These are phyloP conservation scores for Saccharomycopsis sp. DNA, from an alignment of 805 yeast genomes.

Conservation along the genomic window DNA sequence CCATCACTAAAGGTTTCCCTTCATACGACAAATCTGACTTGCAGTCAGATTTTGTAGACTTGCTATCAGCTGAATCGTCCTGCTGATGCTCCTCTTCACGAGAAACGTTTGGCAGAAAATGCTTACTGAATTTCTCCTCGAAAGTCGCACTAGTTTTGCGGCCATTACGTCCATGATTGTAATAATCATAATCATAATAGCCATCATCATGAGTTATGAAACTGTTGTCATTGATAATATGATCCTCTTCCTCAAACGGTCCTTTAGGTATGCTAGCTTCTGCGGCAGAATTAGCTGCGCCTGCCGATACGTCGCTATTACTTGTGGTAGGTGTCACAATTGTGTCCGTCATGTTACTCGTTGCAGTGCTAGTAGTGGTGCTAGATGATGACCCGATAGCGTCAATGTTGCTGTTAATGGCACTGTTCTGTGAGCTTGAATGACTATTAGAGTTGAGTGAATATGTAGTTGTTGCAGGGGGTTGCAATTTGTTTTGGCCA, in stretches of 20 bases:
- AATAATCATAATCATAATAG: background rate
- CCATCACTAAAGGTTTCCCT: background rate
- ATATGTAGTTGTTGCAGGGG: background rate
- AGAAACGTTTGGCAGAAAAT: background rate
- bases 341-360: background rate
- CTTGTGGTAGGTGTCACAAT: background rate
- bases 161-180: background rate
- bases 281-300: background rate
- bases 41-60: background rate
- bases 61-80: background rate
- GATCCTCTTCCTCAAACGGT: background rate
- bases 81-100: background rate
- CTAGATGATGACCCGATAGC: background rate
- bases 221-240: background rate
- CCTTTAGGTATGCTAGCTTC: background rate
- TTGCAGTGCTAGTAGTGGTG: background rate
- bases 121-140: background rate
- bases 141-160: background rate
- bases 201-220: background rate
- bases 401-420: background rate
- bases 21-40: background rate
- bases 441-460: background rate
- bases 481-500: background rate
- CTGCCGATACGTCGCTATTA: background rate
- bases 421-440: background rate